A percentile compares a stretch with the other conserved stretches of the same genome.
phyloP scores from a whole-genome alignment of 257 asterid genomes.

The Misopates orontium region DNA sequence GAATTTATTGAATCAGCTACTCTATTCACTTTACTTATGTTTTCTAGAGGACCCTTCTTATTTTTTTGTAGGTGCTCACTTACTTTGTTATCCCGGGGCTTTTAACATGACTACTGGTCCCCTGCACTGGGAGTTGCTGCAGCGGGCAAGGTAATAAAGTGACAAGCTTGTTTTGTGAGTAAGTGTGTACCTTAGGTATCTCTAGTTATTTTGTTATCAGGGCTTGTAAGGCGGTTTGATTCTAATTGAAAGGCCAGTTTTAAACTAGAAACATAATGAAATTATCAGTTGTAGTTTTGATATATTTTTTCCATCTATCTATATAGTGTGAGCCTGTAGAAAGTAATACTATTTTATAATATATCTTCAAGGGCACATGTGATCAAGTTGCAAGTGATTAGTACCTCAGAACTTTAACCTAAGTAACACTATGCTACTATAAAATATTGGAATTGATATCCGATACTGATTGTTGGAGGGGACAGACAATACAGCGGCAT shows the following conservation, averaged over 20 bases:
- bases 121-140: conserved; percentile 85
- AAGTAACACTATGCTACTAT: neutral
- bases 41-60: conserved; percentile 27
- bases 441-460: neutral
- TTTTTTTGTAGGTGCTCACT: conserved; percentile 69
- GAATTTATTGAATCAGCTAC: conserved; percentile 14
- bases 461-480: too few relatives aligned
- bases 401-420: conserved; percentile 12
- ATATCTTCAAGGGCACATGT: neutral
- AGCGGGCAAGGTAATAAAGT: conserved; percentile 72
- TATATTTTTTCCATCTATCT: neutral
- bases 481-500: too few relatives aligned
- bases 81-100: conserved; percentile 91
- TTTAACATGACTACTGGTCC: conserved; percentile 98
- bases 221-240: conserved; percentile 12
- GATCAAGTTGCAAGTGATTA: conserved; percentile 17
- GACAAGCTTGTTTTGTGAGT: conserved; percentile 14
- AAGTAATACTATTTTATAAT: conserved; percentile 5
- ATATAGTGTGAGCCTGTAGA: neutral
- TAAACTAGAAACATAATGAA: neutral
- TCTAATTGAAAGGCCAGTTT: conserved; percentile 6
- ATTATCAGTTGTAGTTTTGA: conserved; percentile 13
- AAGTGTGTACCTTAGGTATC: neutral
- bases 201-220: conserved; percentile 13
- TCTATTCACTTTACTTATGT: conserved; percentile 20